Evolutionary conservation across 1,139 yeast species (phyloP), one percentile per base, ranked within the genome.

Genomic region (Debaryomyces coudertii): DNA sequence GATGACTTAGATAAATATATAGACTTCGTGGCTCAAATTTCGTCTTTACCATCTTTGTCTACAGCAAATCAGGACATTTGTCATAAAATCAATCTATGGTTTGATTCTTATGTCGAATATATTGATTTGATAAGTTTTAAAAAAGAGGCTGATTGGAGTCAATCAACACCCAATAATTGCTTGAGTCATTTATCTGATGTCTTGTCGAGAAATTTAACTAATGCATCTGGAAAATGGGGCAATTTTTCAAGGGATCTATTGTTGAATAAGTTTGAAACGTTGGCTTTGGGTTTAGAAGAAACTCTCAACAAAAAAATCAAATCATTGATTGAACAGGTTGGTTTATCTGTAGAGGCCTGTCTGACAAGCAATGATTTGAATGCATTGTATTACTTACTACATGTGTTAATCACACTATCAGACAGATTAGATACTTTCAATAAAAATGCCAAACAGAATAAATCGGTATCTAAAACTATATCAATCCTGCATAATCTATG

Each of bases 1-100:
- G 47, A 48, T 3, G 59, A 66, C 40, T 51, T 67, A 44, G 65
- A 61, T 22, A 39, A 47, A n/a, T 70, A 70, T 45, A 53, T 63
- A 42, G 43, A 47, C 11, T 40, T 42, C 6, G 43, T 61, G 2
- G 35, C 52, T 1, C 35, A 46, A 9, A 25, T 48, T 7, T 48
- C 56, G 2, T 28, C 37, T 2, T 38, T 52, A 2, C 36, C 52
- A 2, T 12, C 34, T n/a, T 28, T 38, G 16, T 38, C 41, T 3
- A 22, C 11, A 6, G 36, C 51, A 5, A 40, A 31, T 4, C 53
- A 53, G 9, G 51, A 54, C 15, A 44, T 57, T 2, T 48, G 53
- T 2, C 41, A 39, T n/a, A 33, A 45, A 11, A 50, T 68, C 18
- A 48, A 53, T 12, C 41, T 40, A 4, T 69, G 73, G 73, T 66